A percentile compares a stretch with the other conserved stretches of the same genome.
phyloP scores from a whole-genome alignment of 768 basidiomycete genomes.

The Lactarius hatsudake region DNA sequence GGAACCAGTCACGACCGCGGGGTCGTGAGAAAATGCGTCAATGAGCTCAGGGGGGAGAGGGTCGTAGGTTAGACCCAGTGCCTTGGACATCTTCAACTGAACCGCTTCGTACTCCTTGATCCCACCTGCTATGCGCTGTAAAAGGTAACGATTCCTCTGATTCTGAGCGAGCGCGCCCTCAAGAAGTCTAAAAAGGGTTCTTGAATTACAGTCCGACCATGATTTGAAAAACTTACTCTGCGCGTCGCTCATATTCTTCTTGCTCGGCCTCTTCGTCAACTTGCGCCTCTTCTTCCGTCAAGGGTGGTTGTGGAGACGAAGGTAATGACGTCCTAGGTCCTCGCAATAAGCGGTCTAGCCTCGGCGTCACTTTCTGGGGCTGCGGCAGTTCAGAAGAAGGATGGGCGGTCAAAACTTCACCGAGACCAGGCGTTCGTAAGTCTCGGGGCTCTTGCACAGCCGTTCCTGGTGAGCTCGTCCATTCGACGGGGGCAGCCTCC shows the following conservation, averaged over 20 bases:
- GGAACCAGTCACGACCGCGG: slow-evolving; percentile 66
- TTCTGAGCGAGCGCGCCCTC: slow-evolving; percentile 61
- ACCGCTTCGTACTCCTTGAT: slow-evolving; percentile 65
- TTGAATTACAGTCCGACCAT: slow-evolving; percentile 17
- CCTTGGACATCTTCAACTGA: slow-evolving; percentile 49
- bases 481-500: background rate
- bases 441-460: background rate
- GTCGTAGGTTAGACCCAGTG: slow-evolving; percentile 46
- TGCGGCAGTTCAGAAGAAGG: background rate
- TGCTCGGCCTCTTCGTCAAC: slow-evolving; percentile 49
- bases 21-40: slow-evolving; percentile 75
- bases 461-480: slow-evolving; percentile 5
- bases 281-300: slow-evolving; percentile 34
- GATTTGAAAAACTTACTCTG: slow-evolving; percentile 42
- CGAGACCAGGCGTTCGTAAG: slow-evolving; percentile 1
- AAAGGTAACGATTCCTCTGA: slow-evolving; percentile 61
- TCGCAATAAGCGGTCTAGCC: slow-evolving; percentile 19
- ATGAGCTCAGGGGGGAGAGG: slow-evolving; percentile 62
- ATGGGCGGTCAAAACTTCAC: slow-evolving; percentile 3
- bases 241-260: slow-evolving; percentile 57
- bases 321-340: slow-evolving; percentile 39
- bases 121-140: slow-evolving; percentile 60
- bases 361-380: background rate
- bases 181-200: slow-evolving; percentile 46
- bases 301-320: slow-evolving; percentile 24